Evolutionary conservation across 495 filamentous ascomycete genomes (phyloP).

Genomic region (Lasiosphaeriaceae sp.): DNA sequence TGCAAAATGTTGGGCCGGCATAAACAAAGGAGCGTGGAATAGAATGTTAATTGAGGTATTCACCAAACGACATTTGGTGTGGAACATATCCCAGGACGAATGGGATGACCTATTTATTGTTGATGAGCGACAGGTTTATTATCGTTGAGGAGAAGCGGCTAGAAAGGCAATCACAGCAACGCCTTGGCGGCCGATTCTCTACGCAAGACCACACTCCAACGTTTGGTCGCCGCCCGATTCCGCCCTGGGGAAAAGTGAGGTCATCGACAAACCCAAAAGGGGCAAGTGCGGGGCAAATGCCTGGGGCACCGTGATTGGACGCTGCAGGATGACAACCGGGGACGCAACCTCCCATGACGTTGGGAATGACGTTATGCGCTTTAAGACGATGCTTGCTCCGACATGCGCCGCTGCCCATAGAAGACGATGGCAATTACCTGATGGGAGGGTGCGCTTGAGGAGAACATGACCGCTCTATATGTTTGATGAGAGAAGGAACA

Average conservation of each 20-base stretch:
- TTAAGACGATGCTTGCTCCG: neutral
- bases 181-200: too few species aligned
- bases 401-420: neutral
- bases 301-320: too few species aligned
- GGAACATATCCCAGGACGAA: too few species aligned
- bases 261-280: slow-evolving; percentile 5
- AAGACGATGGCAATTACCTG: neutral
- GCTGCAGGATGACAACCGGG: neutral
- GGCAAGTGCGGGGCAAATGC: neutral
- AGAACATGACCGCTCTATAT: neutral
- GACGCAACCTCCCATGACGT: slow-evolving; percentile 10
- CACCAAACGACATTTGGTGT: too few species aligned
- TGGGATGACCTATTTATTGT: too few species aligned
- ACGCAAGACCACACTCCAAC: too few species aligned
- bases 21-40: too few species aligned
- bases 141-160: too few species aligned
- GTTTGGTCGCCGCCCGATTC: too few species aligned
- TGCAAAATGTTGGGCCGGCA: neutral
- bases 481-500: too few species aligned
- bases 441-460: neutral
- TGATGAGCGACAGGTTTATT: too few species aligned
- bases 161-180: too few species aligned
- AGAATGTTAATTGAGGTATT: neutral
- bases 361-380: slow-evolving; percentile 12
- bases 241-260: slow-evolving; percentile 9